Evolutionary conservation across 176 grass and related monocot genomes (phyloP), one percentile per base, ranked within the genome.

Genomic region (Hordeum vulgare): DNA sequence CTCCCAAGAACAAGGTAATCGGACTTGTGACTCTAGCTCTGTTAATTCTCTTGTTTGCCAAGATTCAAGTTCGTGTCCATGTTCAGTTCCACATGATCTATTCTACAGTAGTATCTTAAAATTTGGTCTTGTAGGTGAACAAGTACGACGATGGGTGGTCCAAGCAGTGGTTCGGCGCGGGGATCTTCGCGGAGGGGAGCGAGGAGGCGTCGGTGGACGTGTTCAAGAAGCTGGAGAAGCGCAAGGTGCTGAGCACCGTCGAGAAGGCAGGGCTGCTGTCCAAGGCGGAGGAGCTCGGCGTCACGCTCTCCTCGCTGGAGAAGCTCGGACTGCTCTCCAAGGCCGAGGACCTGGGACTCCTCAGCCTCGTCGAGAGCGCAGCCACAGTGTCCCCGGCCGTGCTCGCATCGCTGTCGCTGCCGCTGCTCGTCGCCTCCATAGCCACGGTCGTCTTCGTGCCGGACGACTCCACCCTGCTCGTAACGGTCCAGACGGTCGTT

Each of bases 141-240:
- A 87, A 91, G 17, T 95, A 93, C 66, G 96, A 98, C 74, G 91
- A 92, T n/a, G 82, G 29, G 29, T 98, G 93, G 96, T 85, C 92
- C 80, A 98, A 98, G 85, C 79, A 94, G 85, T 98, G 96, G 96
- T 98, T 87, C 87, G 96, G 96, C 11, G 90, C 96, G 6, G 96
- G 96, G 5, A 61, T 98, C 66, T 98, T 98, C 96, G 71, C 54
- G 24, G 96, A 94, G 91, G 93, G 90, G 9, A 89, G 85, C 85
- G 90, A 98, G 96, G 93, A 98, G 53, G 82, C 90, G 47, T 14
- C 63, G 2, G 91, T 98, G 47, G 96, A 98, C 90, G 93, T 98
- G 77, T 78, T 98, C 75, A 95, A 89, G 87, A 93, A 95, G 84
- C 79, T 98, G 61, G 93, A 98, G 89, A 84, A 87, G 87, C 85